Base-by-base conservation (phyloP, 176 grass and related monocot species). In the Avena atlantica region DNA sequence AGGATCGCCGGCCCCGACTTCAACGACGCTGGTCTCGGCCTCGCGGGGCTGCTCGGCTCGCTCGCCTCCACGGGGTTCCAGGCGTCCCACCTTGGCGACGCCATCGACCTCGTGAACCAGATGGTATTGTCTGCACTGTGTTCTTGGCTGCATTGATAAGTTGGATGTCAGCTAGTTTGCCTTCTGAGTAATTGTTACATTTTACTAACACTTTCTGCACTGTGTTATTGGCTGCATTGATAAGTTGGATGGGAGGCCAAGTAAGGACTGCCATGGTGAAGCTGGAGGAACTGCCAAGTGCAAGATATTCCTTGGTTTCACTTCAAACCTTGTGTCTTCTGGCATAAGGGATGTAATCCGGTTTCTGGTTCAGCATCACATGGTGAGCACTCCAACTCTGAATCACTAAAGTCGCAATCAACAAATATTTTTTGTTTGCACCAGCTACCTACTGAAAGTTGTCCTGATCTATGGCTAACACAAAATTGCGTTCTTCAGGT, bases 301-400 rank as follows among this genome's bases (percentile, higher is more conserved):
- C 91, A 95, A 98, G 80, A 95, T 98, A 40, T 98, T 98, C 86
- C 87, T 98, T 47, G 96, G 96, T 5, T 98, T 98, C 74, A 98
- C 96, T 91, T 98, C 96, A 42, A 98, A 98, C 83, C 91, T 98
- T n/a, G 65, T 93, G 58, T 98, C 93, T 78, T 98, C 96, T 78
- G 96, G 96, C 48, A 89, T 95, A 81, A 80, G 96, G 62, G 93
- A 98, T 86, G 86, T 89, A 50, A 84, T 98, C 51, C 78, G 86
- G 51, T 98, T 98, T 89, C 88, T 98, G 9, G 92, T 89, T 40
- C 89, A 98, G 84, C 96, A 95, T 84, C 87, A 42, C 29, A 98
- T 95, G 96, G 96, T 98, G 55, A 98, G 70, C 91, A 62, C 83
- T 85, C 24, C 76, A 36, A 34, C 31, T 34, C 31, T 34, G 31